Conservation (phyloP, 2,329 filamentous ascomycete genomes). For the Elsinoe fawcettii region DNA sequence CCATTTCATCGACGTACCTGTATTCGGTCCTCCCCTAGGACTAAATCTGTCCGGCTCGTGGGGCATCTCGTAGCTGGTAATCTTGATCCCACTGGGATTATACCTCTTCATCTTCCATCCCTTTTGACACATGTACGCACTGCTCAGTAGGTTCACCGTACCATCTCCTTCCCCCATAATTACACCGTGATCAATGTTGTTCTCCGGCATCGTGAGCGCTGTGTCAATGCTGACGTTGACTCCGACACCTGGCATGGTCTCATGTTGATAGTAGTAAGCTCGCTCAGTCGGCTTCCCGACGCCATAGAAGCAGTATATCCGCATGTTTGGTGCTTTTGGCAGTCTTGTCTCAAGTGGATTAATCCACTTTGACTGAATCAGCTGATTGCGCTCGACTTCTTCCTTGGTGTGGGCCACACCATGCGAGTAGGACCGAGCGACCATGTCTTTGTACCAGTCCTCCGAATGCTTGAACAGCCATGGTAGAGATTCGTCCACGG, state of each 20-base stretch:
- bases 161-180: slow-evolving; percentile 93
- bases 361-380: slow-evolving; percentile 67
- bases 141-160: slow-evolving; percentile 85
- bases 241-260: slow-evolving; percentile 56
- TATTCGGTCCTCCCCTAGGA: slow-evolving; percentile 63
- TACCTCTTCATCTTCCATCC: slow-evolving; percentile 92
- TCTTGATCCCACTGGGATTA: slow-evolving; percentile 73
- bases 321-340: slow-evolving; percentile 78
- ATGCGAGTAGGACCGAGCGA: slow-evolving; percentile 72
- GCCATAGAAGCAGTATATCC: slow-evolving; percentile 96
- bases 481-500: slow-evolving; percentile 64
- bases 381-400: slow-evolving; percentile 63
- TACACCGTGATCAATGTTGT: slow-evolving; percentile 71
- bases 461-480: slow-evolving; percentile 75
- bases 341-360: slow-evolving; percentile 87
- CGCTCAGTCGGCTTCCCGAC: slow-evolving; percentile 90
- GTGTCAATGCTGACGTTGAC: slow-evolving; percentile 56
- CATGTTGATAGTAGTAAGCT: slow-evolving; percentile 80
- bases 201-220: slow-evolving; percentile 58
- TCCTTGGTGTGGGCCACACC: slow-evolving; percentile 72
- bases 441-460: slow-evolving; percentile 71
- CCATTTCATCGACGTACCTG: slow-evolving; percentile 35
- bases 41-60: slow-evolving; percentile 92
- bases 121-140: slow-evolving; percentile 93
- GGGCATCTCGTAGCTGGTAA: slow-evolving; percentile 90